Evolutionary conservation across 2,329 filamentous ascomycete species (phyloP), one percentile per base, ranked within the genome.

Genomic region (Colletotrichum shisoi): DNA sequence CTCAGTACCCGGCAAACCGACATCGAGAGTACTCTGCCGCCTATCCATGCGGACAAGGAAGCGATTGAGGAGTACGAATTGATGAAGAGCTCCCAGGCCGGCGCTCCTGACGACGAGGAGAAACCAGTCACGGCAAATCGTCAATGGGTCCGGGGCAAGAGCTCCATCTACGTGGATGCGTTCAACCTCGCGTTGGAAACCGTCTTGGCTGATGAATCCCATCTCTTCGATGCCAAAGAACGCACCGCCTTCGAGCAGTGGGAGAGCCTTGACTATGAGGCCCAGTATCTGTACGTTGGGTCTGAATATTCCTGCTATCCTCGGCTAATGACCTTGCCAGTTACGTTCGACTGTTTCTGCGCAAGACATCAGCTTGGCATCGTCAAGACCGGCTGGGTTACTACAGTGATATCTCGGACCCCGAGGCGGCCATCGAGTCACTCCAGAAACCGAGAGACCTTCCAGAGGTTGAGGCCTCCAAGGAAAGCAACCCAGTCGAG

Each of bases 161-260:
- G 89, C 73, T 98, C 94, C 1, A 92, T 99, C 62, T 99, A 99
- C 73, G 93, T 97, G 19, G 95, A 99, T 79, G 95, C 95, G 0
- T 99, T 99, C 82, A 97, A 97, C 74, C 82, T 98, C 15, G 93
- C 94, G 2, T 81, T 99, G 56, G 89, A 94, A 67, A 97, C 92
- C 0, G 95, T 99, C 3, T 80, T 98, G 13, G 89, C 92, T 56
- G 92, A 98, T 64, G 95, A 99, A 78, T 85, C 87, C 0, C 92
- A 97, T 77, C 81, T 99, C 0, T 99, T 98, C 75, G 86, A 95
- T 72, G 86, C 88, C 65, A 89, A 87, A 19, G 95, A 99, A 77
- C 86, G 84, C 73, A 82, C 85, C 15, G 84, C 98, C 0, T 98
- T 99, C 75, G 79, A 82, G 3, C 82, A 89, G 65, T 99, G 94